A percentile compares a stretch with the other conserved stretches of the same genome.
phyloP scores from a whole-genome alignment of 768 basidiomycete species.

The Scleroderma bovista region DNA sequence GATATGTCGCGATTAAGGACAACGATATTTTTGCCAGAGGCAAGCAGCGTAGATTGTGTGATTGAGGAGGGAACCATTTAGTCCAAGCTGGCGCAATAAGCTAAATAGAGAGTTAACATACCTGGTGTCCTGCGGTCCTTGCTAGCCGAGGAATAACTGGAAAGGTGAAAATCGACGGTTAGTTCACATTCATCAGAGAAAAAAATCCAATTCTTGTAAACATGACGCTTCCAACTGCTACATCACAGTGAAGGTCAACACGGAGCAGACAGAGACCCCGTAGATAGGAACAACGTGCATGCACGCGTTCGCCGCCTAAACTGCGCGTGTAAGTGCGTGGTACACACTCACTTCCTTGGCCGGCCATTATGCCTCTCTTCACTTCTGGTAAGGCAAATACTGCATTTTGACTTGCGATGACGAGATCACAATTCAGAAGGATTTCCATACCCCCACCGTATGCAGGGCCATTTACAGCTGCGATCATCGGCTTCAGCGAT shows the following conservation, averaged over 20 bases:
- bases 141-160: slow-evolving; percentile 65
- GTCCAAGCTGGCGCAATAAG: not conserved
- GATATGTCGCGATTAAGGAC: too few relatives aligned
- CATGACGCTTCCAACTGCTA: not conserved
- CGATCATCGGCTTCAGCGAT: slow-evolving; percentile 69
- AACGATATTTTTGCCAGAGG: too few relatives aligned
- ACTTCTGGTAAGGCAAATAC: slow-evolving; percentile 76
- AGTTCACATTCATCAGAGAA: not conserved
- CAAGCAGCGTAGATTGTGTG: too few relatives aligned
- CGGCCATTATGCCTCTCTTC: slow-evolving; percentile 67
- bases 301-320: not conserved
- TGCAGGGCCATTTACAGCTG: slow-evolving; percentile 73
- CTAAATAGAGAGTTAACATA: slow-evolving; percentile 27
- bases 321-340: not conserved
- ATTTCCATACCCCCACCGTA: slow-evolving; percentile 66
- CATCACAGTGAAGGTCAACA: not conserved
- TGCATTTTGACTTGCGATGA: slow-evolving; percentile 61
- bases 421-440: slow-evolving; percentile 71
- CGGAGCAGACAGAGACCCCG: not conserved
- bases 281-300: not conserved
- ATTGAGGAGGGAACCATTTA: not conserved
- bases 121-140: slow-evolving; percentile 70
- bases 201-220: not conserved
- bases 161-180: slow-evolving; percentile 3
- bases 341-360: slow-evolving; percentile 61